Evolutionary conservation across 225 moss, liverwort and hornwort genomes (phyloP), one percentile per base, ranked within the genome.

Genomic region (Neckera pumila): DNA sequence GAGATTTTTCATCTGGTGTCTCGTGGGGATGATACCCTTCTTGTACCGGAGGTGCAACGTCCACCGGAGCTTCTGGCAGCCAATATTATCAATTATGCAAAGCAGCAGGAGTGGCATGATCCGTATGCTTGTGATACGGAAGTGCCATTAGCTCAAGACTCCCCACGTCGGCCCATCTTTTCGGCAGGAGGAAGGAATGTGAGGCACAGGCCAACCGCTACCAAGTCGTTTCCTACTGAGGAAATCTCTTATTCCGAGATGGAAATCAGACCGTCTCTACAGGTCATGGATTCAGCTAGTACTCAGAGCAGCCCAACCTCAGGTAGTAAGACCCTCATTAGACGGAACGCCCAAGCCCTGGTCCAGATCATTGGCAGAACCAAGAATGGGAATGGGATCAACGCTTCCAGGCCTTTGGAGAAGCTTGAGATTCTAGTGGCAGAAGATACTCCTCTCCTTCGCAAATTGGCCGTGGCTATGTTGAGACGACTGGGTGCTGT

Each of bases 381-480:
- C 10, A 93, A 87, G 89, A 88, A 72, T 80, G 87, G 87, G 26
- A 85, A 70, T 82, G 82, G 76, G 8, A 58, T 82, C 74, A 74
- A 18, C 53, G 79, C 73, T 58, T 87, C 92, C 33, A 94, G 85
- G 89, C 95, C 96, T 63, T 86, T 96, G 67, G 90, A 92, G 80
- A 91, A 92, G 82, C 91, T 96, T 69, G 94, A 95, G 84, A 93
- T 96, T 89, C 85, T 96, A 19, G 93, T 96, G 49, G 94, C 96
- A n/a, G 96, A 96, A 87, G 96, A 95, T 83, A 95, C 93, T 67
- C 92, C 92, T 36, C 90, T 96, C 23, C 89, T 96, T 17, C 92
- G 94, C 22, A 96, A 91, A 67, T 89, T 96, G 75, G 96, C 95
- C 27, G 90, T 93, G 47, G 91, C 95, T 80, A 92, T 95, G 95